These are phyloP conservation scores for Verticillium nubilum DNA, from an alignment of 2,329 filamentous ascomycete genomes.

Conservation along the genomic window DNA sequence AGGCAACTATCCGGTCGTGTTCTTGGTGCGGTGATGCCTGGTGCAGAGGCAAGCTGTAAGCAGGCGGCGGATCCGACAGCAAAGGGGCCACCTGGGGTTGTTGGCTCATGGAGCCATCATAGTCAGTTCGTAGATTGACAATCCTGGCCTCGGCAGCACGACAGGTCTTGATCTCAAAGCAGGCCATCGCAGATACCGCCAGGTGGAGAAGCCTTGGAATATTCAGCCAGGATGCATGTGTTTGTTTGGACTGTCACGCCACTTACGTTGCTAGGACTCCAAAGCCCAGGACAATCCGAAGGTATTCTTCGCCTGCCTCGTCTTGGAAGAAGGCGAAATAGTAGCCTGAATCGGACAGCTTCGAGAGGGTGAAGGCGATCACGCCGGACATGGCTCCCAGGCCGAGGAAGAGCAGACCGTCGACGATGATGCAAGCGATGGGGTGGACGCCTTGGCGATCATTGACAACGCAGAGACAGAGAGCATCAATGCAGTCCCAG, in stretches of 20 bases:
- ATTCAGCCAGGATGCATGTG: background rate
- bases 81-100: background rate
- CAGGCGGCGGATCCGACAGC: background rate
- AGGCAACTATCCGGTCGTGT: background rate
- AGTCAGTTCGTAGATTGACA: background rate
- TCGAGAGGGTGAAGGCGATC: slow-evolving; percentile 8
- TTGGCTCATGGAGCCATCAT: background rate
- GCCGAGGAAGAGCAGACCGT: slow-evolving; percentile 8
- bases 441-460: slow-evolving; percentile 3
- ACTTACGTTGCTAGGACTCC: slow-evolving; percentile 10
- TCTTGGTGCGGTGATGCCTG: background rate
- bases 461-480: slow-evolving; percentile 3
- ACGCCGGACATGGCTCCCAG: slow-evolving; percentile 9
- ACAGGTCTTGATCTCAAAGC: background rate
- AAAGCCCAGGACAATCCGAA: slow-evolving; percentile 7
- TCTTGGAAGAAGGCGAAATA: slow-evolving; percentile 12
- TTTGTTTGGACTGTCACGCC: background rate
- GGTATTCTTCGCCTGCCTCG: slow-evolving; percentile 6
- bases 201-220: background rate
- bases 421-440: slow-evolving; percentile 8
- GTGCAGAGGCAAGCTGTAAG: background rate
- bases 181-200: background rate
- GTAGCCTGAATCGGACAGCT: slow-evolving; percentile 10
- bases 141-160: background rate
- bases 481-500: slow-evolving; percentile 7